These are phyloP conservation scores for Peronospora farinosa DNA, from an alignment of 352 stramenopile genomes.

Conservation along the genomic window DNA sequence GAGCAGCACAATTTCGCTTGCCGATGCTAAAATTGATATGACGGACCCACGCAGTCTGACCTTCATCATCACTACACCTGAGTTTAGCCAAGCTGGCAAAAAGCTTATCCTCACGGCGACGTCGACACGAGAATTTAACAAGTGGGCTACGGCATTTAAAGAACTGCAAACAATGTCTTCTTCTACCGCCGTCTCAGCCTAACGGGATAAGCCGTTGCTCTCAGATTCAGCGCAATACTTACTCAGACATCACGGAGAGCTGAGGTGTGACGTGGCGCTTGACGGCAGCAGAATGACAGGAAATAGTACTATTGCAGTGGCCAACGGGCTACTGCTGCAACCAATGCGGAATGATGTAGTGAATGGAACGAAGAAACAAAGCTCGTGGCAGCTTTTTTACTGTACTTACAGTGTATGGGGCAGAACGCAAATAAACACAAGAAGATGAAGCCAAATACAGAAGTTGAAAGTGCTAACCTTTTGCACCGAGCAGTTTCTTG, in stretches of 20 bases:
- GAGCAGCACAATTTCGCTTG: constrained; percentile 61
- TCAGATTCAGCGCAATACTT: constrained; percentile 7
- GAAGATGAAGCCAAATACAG: constrained; percentile 27
- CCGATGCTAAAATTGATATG: constrained; percentile 59
- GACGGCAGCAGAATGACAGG: constrained; percentile 21
- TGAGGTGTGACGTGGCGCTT: constrained; percentile 9
- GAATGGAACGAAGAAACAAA: constrained; percentile 16
- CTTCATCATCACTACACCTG: constrained; percentile 74
- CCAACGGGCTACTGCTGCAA: constrained; percentile 4
- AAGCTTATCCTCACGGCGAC: constrained; percentile 74
- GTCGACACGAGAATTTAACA: constrained; percentile 78
- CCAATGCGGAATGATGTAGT: constrained; percentile 19
- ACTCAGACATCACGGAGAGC: constrained; percentile 6
- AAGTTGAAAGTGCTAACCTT: constrained; percentile 16
- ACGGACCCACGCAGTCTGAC: constrained; percentile 56
- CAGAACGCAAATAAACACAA: constrained; percentile 17
- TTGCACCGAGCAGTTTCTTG: constrained; percentile 11
- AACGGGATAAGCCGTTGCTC: constrained; percentile 4
- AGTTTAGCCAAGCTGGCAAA: constrained; percentile 63
- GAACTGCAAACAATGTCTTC: constrained; percentile 31
- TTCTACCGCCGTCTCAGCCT: constrained; percentile 37
- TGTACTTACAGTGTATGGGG: constrained; percentile 26
- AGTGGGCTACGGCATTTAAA: constrained; percentile 69
- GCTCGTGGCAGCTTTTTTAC: constrained; percentile 21
- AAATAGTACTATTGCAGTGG: constrained; percentile 26